Evolutionary conservation across 441 rosid species (phyloP), one percentile per base, ranked within the genome.

Genomic region (Hypseocharis bilobata): DNA sequence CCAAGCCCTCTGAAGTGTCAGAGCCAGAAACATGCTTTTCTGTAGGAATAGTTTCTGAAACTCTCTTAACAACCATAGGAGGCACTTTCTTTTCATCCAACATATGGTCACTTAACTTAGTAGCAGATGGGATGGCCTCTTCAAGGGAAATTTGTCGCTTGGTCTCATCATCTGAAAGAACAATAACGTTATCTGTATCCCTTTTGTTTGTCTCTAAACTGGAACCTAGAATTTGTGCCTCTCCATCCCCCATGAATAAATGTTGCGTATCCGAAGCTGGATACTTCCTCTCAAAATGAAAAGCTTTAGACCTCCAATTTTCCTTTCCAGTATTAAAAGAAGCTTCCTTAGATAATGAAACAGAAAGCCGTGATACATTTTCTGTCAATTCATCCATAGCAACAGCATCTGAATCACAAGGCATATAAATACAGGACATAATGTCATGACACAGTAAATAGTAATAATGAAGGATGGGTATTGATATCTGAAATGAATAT

Each of bases 131-230:
- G 68, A 58, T 67, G 51, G 61, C 77, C 72, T 74, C 76, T 67
- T 77, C 69, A 65, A 68, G 69, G 66, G 75, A 66, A 36, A 74
- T 76, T 60, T 71, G 71, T 70, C 65, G 71, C 74, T 86, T 87
- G 32, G 60, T 68, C 75, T 77, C 96, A 60, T 88, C 90, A 78
- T 88, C 90, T 16, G 90, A 86, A 69, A 86, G 75, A 73, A 82
- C 65, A 73, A 83, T 64, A 61, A 81, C 64, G 28, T 69, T 66
- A 71, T 74, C 65, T 73, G 70, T 76, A 68, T 65, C 73, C 62
- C 27, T 69, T 63, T 52, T 77, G 57, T 76, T 70, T 59, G 70
- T 66, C 51, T 59, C 64, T 66, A 68, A 61, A 52, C 52, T 60
- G 30, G 80, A 70, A 60, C 75, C 86, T 71, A 65, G 67, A 42